Evolutionary conservation across 176 grass and related monocot species (phyloP), one percentile per base, ranked within the genome.

Genomic region (Oryza rufipogon): DNA sequence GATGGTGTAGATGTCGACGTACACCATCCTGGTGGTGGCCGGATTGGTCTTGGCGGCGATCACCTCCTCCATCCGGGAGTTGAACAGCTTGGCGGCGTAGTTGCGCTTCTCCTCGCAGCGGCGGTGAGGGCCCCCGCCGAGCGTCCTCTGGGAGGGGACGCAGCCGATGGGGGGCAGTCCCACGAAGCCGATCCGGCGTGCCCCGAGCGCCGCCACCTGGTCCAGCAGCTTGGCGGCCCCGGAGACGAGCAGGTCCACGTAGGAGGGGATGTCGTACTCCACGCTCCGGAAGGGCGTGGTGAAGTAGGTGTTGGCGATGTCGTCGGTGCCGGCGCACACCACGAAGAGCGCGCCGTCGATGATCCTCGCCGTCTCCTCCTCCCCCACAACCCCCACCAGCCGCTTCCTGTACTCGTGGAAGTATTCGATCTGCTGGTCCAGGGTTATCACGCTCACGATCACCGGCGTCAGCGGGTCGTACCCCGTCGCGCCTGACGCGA

Each of bases 221-320:
- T 88, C 47, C 1, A 94, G 51, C 78, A 97, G 91, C 12, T 6
- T 41, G 20, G 82, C 66, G 11, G 92, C 88, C 19, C 83, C 86
- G 36, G 78, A 25, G 0, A 97, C 60, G 8, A 98, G 87, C 3
- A 98, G 83, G 12, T 98, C 73, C 6, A 94, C 89, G 69, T 98
- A 98, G 25, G 93, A 90, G 1, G 87, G 91, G 70, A 95, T 80
- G 84, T 98, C 93, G 66, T 94, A 98, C 78, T 90, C 30, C 0
- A 22, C 3, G 16, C 44, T 77, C 5, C 96, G 75, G 47, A 95
- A 93, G 0, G 93, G 93, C 11, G 86, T 86, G 2, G 85, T 90
- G 86, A 92, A 98, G 73, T 98, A 98, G 65, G 96, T 98, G 73
- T 93, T 95, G 9, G 93, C 91, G 1, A 98, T 17, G 64, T 98